Percentiles rank a stretch among this genome's conserved stretches.
These are phyloP conservation scores for Rhizomucor miehei DNA, from an alignment of 371 early-diverging fungal species.

Conservation along the genomic window DNA sequence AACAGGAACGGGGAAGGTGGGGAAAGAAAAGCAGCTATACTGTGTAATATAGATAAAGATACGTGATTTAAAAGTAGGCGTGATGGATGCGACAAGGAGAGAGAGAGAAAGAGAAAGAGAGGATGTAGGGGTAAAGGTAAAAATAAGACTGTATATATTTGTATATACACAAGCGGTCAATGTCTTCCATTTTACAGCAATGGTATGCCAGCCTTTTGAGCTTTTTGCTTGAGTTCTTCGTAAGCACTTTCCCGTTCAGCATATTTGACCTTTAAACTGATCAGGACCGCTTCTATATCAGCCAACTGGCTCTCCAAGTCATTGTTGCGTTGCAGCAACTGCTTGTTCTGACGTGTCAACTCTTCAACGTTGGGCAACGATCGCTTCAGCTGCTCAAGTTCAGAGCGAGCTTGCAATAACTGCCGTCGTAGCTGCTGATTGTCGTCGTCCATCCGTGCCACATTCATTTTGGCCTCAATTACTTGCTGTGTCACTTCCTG, in stretches of 20 bases:
- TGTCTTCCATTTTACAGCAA: neutral
- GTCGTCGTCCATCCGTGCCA: conserved; percentile 48
- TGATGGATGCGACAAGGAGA: too few relatives aligned
- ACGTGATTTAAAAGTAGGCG: too few relatives aligned
- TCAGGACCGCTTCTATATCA: conserved; percentile 59
- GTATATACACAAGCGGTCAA: too few relatives aligned
- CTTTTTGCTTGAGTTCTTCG: conserved; percentile 39
- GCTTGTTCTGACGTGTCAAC: conserved; percentile 55
- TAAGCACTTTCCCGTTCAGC: conserved; percentile 72
- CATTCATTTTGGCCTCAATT: conserved; percentile 52
- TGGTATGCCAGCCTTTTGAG: conserved; percentile 5
- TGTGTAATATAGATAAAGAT: too few relatives aligned
- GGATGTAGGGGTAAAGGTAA: too few relatives aligned
- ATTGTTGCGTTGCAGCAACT: conserved; percentile 60
- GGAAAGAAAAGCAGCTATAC: too few relatives aligned
- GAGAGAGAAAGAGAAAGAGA: too few relatives aligned
- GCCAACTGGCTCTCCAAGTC: conserved; percentile 64
- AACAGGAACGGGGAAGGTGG: neutral
- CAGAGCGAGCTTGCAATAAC: conserved; percentile 29
- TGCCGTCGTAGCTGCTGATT: conserved; percentile 58
- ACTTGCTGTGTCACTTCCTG: conserved; percentile 56
- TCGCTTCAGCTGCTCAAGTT: conserved; percentile 29
- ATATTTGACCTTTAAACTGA: conserved; percentile 62
- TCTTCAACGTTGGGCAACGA: conserved; percentile 56
- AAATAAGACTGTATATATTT: too few relatives aligned